Conservation (phyloP, 2,329 filamentous ascomycete genomes). For the Trichophyton rubrum region DNA sequence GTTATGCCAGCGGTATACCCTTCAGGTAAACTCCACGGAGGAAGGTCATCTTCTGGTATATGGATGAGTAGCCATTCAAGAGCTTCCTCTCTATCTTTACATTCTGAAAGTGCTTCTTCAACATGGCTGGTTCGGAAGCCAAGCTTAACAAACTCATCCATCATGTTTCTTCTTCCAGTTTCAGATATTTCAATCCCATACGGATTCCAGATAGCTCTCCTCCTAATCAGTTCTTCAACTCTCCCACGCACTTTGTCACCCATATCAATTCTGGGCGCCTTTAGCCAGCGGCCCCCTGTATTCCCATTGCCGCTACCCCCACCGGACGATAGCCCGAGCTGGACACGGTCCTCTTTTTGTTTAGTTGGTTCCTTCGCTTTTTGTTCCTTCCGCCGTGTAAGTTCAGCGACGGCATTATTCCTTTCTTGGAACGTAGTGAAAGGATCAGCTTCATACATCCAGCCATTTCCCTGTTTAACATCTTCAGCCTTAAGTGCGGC, state of each 20-base stretch:
- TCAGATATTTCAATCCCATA: conserved; percentile 55
- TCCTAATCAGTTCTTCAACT: conserved; percentile 66
- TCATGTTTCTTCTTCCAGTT: conserved; percentile 45
- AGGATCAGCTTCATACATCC: conserved; percentile 93
- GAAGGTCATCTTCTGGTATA: conserved; percentile 93
- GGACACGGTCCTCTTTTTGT: conserved; percentile 46
- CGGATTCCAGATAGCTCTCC: conserved; percentile 76
- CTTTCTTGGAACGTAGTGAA: conserved; percentile 70
- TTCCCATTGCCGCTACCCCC: conserved; percentile 22
- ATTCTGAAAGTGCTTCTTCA: conserved; percentile 74
- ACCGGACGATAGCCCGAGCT: conserved; percentile 34
- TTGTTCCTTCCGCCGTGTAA: conserved; percentile 62
- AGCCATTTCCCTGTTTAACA: conserved; percentile 60
- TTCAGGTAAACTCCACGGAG: conserved; percentile 80
- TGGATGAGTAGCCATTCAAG: conserved; percentile 95
- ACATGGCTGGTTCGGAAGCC: conserved; percentile 84
- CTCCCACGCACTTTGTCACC: conserved; percentile 65
- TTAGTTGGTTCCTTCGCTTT: conserved; percentile 44
- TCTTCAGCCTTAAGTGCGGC: conserved; percentile 69
- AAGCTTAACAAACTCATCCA: conserved; percentile 62
- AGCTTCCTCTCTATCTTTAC: conserved; percentile 83
- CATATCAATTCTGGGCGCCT: conserved; percentile 85
- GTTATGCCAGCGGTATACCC: conserved; percentile 83
- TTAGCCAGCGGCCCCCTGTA: conserved; percentile 47
- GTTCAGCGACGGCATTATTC: conserved; percentile 60